A percentile compares a stretch with the other conserved stretches of the same genome.
These are phyloP conservation scores for Sungouiella blattae DNA, from an alignment of 805 yeast genomes.

Conservation along the genomic window DNA sequence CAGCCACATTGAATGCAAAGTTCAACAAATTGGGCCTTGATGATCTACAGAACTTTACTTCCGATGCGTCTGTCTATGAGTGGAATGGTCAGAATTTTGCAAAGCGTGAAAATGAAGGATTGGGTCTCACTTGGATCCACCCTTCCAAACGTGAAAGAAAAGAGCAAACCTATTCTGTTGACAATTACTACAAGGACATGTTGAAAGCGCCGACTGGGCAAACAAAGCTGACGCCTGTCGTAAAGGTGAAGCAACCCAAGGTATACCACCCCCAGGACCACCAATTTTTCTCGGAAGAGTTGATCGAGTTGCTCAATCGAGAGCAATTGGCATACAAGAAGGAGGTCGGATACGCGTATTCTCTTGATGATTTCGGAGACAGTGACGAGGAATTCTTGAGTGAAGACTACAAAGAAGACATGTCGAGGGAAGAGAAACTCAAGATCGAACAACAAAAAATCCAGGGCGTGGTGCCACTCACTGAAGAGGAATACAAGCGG, in stretches of 20 bases:
- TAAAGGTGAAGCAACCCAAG: constrained; percentile 31
- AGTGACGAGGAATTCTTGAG: constrained; percentile 44
- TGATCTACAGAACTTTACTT: constrained; percentile 87
- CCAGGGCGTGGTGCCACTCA: constrained; percentile 53
- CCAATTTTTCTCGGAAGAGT: constrained; percentile 62
- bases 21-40: constrained; percentile 86
- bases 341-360: constrained; percentile 54
- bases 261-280: constrained; percentile 62
- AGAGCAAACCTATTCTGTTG: constrained; percentile 74
- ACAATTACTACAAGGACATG: constrained; percentile 72
- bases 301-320: constrained; percentile 52
- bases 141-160: constrained; percentile 75
- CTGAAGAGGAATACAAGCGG: constrained; percentile 55
- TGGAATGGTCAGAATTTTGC: constrained; percentile 94
- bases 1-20: constrained; percentile 73
- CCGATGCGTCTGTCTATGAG: constrained; percentile 87
- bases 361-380: constrained; percentile 59
- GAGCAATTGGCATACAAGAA: constrained; percentile 65
- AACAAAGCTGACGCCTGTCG: constrained; percentile 6
- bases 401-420: constrained; percentile 42
- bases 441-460: constrained; percentile 52
- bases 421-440: constrained; percentile 33
- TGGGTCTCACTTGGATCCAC: constrained; percentile 59
- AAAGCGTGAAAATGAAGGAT: constrained; percentile 38
- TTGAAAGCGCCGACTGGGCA: constrained; percentile 32